These are phyloP conservation scores for Striga hermonthica DNA, from an alignment of 305 asterid species.

Conservation along the genomic window DNA sequence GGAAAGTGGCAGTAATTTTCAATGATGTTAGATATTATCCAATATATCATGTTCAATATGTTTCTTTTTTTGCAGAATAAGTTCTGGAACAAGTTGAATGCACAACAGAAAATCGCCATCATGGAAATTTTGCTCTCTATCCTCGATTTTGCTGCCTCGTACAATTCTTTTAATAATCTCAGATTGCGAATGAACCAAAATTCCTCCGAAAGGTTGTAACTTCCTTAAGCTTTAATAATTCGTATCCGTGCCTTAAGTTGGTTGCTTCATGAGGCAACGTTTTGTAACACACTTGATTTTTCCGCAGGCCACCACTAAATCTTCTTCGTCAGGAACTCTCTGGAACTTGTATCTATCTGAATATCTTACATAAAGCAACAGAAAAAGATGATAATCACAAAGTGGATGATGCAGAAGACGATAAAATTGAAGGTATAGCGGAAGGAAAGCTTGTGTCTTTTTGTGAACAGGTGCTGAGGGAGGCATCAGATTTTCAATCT, in stretches of 20 bases:
- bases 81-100: conserved; percentile 82
- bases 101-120: conserved; percentile 67
- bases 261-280: conserved; percentile 29
- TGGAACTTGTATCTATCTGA: conserved; percentile 90
- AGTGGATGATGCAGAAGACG: conserved; percentile 51
- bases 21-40: conserved; percentile 22
- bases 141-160: conserved; percentile 92
- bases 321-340: conserved; percentile 99
- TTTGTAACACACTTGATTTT: conserved; percentile 28
- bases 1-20: conserved; percentile 30
- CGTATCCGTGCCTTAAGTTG: conserved; percentile 27
- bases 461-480: conserved; percentile 87
- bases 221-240: conserved; percentile 5
- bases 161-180: conserved; percentile 84
- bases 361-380: conserved; percentile 86
- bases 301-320: conserved; percentile 80
- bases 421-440: conserved; percentile 69
- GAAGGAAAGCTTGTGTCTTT: conserved; percentile 84
- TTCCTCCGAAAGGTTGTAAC: conserved; percentile 74
- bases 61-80: conserved; percentile 62
- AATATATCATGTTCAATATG: conserved; percentile 28
- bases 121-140: conserved; percentile 88
- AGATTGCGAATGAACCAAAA: conserved; percentile 82
- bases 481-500: conserved; percentile 91
- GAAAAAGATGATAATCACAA: conserved; percentile 35